phyloP scores from a whole-genome alignment of 192 early-diverging fungal species.

The Backusella parvicylindrica region DNA sequence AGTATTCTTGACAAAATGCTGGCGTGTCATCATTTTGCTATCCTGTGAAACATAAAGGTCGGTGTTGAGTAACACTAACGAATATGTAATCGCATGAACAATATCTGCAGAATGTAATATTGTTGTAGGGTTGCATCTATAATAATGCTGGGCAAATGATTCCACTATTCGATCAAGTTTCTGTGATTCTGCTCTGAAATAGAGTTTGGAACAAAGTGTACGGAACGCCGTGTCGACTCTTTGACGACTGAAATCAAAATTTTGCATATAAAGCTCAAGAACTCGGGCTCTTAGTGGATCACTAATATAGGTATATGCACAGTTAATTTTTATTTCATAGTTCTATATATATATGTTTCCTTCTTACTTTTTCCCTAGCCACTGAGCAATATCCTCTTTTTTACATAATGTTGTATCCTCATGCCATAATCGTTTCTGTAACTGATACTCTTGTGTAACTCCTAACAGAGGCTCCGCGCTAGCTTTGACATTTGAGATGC shows the following conservation, averaged over 20 bases:
- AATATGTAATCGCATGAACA: slow-evolving; percentile 84
- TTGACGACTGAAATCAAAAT: slow-evolving; percentile 67
- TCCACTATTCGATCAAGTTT: slow-evolving; percentile 82
- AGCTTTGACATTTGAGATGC: background rate
- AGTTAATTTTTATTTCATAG: background rate
- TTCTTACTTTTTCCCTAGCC: slow-evolving; percentile 41
- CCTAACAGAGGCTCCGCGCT: background rate
- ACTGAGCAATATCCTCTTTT: slow-evolving; percentile 43
- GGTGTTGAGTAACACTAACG: slow-evolving; percentile 85
- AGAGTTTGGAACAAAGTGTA: slow-evolving; percentile 65
- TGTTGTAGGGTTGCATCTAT: slow-evolving; percentile 66
- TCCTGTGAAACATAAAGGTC: slow-evolving; percentile 81
- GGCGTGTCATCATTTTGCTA: slow-evolving; percentile 64
- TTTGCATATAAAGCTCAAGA: slow-evolving; percentile 63
- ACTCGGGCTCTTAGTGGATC: slow-evolving; percentile 26
- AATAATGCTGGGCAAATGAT: slow-evolving; percentile 72
- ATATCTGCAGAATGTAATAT: slow-evolving; percentile 51
- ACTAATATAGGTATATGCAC: background rate
- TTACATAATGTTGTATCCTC: slow-evolving; percentile 41
- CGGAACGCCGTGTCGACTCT: slow-evolving; percentile 71
- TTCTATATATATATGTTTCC: background rate
- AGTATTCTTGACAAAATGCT: slow-evolving; percentile 71
- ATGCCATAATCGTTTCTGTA: slow-evolving; percentile 13
- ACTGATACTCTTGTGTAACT: background rate
- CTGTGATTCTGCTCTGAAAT: slow-evolving; percentile 86